phyloP scores from a whole-genome alignment of 305 asterid genomes.

The Lippia alba region DNA sequence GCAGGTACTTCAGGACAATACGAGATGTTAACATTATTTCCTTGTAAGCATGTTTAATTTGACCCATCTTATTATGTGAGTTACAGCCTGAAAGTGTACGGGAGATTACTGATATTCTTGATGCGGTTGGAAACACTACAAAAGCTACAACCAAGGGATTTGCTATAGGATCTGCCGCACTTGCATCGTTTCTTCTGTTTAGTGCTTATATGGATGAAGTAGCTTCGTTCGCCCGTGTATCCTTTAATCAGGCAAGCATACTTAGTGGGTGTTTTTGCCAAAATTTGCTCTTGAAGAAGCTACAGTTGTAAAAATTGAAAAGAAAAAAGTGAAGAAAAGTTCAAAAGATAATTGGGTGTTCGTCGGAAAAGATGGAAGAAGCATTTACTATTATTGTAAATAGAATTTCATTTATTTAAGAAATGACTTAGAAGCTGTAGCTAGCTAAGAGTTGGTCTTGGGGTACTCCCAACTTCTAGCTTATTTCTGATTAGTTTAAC shows the following conservation, averaged over 20 bases:
- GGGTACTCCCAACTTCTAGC: too few relatives aligned
- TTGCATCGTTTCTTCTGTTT: conserved; percentile 96
- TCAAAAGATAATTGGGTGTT: too few relatives aligned
- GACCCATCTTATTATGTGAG: conserved; percentile 24
- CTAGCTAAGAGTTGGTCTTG: too few relatives aligned
- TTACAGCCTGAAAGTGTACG: conserved; percentile 98
- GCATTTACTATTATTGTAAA: too few relatives aligned
- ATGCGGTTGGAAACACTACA: conserved; percentile 99
- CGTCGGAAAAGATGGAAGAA: too few relatives aligned
- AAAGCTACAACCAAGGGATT: conserved; percentile 99
- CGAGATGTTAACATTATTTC: conserved; percentile 16
- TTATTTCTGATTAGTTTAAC: too few relatives aligned
- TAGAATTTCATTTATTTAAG: too few relatives aligned
- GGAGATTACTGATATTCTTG: conserved; percentile 95
- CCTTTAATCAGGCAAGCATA: conserved; percentile 72
- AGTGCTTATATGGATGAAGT: conserved; percentile 99
- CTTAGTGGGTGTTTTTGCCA: not conserved
- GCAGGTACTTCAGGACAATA: conserved; percentile 66
- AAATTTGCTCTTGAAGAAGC: too few relatives aligned
- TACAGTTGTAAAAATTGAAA: too few relatives aligned
- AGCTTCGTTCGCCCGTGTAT: conserved; percentile 70
- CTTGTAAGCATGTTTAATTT: conserved; percentile 26
- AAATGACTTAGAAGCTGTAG: too few relatives aligned
- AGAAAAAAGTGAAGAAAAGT: too few relatives aligned
- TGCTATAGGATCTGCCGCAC: conserved; percentile 99